Base-by-base conservation (phyloP, 2,329 filamentous ascomycete species). In the Coniochaeta hoffmannii region DNA sequence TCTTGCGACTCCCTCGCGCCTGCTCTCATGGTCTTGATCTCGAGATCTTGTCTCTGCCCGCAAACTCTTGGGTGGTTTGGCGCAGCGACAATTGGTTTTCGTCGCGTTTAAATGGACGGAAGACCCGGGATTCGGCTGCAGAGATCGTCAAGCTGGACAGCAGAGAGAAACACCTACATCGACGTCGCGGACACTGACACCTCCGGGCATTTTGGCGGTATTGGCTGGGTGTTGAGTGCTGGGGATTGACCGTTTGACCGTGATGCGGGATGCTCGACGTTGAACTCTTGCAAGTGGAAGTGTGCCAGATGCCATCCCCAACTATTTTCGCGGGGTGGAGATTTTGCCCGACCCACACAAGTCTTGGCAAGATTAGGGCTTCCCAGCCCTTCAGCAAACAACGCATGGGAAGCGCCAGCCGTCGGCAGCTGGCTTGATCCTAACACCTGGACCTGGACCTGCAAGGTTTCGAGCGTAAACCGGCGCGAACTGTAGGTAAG, bases 141-240 rank as follows among this genome's bases (percentile, higher is more conserved):
- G 34, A 53, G 50, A 58, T 58, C 61, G 55, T 69, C 59, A 68
- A 56, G 62, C 60, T 60, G 62, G 58, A 63, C 59, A 59, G 57
- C 56, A 65, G 62, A 63, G 58, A 65, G 64, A 36, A 38, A 30
- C 67, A 84, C 84, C 77, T 85, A 89, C 86, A 83, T 89, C 87
- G 75, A 92, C 88, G 80, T 92, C 89, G 79, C 88, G 88, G 78
- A 93, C 89, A 69, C 80, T 83, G 74, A 90, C 82, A 76, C 88
- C 89, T 76, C 87, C 83, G 73, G 79, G 77, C 89, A 92, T 92
- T 75, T 81, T 90, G 79, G 79, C 63, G 65, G 59, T 57, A 56
- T 57, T 55, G 59, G 56, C 55, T 26, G 17, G 24, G 49, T 53
- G 22, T 44, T 50, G 56, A 36, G 51, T 58, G 22, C 32, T 32